A percentile compares a stretch with the other conserved stretches of the same genome.
phyloP scores from a whole-genome alignment of 1,284 basidiomycete genomes.

The Stereum hirsutum region DNA sequence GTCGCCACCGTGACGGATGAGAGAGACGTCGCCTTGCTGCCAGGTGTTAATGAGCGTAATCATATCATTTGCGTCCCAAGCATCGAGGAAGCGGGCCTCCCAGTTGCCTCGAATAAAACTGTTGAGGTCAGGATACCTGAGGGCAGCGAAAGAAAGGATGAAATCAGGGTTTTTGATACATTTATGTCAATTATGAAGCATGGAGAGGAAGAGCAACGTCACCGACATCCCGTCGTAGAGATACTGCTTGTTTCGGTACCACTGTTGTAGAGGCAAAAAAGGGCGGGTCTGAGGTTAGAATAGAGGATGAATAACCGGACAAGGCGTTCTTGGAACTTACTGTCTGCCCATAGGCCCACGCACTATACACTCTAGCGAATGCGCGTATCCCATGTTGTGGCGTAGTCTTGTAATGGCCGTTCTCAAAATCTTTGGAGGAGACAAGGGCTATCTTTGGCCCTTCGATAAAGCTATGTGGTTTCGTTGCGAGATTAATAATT shows the following conservation, averaged over 20 bases:
- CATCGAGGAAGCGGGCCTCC: conserved; percentile 23
- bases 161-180: neutral
- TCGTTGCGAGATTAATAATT: neutral
- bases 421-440: conserved; percentile 48
- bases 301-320: no score
- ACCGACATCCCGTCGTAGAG: conserved; percentile 31
- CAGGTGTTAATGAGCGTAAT: conserved; percentile 28
- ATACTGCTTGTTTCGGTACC: conserved; percentile 45
- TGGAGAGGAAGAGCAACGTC: no score
- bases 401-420: conserved; percentile 39
- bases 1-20: conserved; percentile 19
- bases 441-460: conserved; percentile 47
- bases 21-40: conserved; percentile 29
- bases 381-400: conserved; percentile 21
- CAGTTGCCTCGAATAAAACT: conserved; percentile 32
- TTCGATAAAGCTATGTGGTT: conserved; percentile 39
- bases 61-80: conserved; percentile 33
- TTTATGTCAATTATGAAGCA: no score
- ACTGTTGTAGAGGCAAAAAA: no score
- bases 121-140: conserved; percentile 36
- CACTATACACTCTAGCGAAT: neutral
- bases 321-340: no score
- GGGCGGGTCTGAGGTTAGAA: neutral
- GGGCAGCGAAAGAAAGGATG: neutral
- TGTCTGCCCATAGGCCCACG: conserved; percentile 3